Evolutionary conservation across 331 rosid genomes (phyloP), one percentile per base, ranked within the genome.

Genomic region (Acacia concinna): DNA sequence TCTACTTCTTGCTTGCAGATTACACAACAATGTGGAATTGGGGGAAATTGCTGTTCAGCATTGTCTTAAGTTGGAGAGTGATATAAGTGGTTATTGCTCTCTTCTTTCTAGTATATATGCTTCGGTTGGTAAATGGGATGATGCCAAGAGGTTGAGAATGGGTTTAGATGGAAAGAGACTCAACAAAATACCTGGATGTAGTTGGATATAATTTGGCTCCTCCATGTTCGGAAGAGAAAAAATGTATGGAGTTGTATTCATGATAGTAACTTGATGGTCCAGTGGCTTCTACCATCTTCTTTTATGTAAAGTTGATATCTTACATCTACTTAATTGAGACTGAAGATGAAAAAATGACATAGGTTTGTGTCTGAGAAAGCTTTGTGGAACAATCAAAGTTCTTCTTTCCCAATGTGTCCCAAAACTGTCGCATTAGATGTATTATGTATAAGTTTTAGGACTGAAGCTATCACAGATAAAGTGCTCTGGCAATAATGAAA

Each of bases 41-140:
- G 92, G 93, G 38, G 97, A 91, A 82, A 85, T 87, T 69, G 88
- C 93, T 52, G 88, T 86, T 37, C 84, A 82, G 84, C 90, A 86
- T 64, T 91, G 97, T 85, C 77, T 89, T 71, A 82, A 83, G 83
- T 78, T 89, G 86, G 92, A 85, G 83, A 80, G 84, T 73, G 88
- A 86, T 13, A 75, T 76, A 59, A 43, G 85, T 23, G 93, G 88
- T 34, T 85, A 91, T 73, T 83, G 81, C 73, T 85, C 88, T 76
- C 89, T 87, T 71, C 93, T 91, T 41, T 85, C 92, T 32, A 73
- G 85, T 78, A 84, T 87, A 56, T 91, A 91, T 85, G 92, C 89
- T 56, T 43, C 88, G 1, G 79, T 79, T 52, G 90, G 79, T 82
- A 84, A 84, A 84, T 87, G 92, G 97, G 88, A 86, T 54, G 93